Evolutionary conservation across 441 rosid species (phyloP), one percentile per base, ranked within the genome.

Genomic region (Populus hybrid): DNA sequence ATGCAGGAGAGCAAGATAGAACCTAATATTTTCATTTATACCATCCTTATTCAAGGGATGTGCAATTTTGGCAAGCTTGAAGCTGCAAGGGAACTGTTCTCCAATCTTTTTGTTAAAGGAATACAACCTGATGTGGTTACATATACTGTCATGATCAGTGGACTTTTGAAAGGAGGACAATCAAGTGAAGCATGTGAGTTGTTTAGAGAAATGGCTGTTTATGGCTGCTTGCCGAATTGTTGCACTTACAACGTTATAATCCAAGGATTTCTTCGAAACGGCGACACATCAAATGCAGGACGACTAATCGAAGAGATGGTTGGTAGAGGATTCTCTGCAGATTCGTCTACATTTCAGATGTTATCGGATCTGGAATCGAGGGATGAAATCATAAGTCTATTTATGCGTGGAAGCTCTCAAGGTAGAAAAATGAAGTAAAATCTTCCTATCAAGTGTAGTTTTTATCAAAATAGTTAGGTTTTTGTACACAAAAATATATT

Each of bases 221-320:
- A 8, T 20, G 74, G 78, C 26, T 79, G 75, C 69, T 36, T 20
- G 14, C 77, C 77, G 3, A 42, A 69, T 65, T 21, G 46, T 64
- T 42, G 70, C 10, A 16, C 66, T 72, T 82, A 79, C 42, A 82
- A 79, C 21, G 74, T 75, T 32, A 38, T 82, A 16, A 64, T 72
- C 30, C 71, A 35, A 21, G 85, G 82, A 21, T 73, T 46, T 46
- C 57, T 46, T 46, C 57, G 18, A 46, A 46, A 46, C 28, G 10
- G 28, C 4, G 66, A 61, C 26, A 1, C 28, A 10, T 61, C 66
- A 10, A 61, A 24, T 21, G 28, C 28, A n/a, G 11, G 0, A 61
- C 35, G 34, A 16, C 81, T 77, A 12, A 32, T 82, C 67, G 7
- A 36, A 4, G 78, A 76, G 28, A 76, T 70, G 80, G 69, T 69